Conservation (phyloP, 257 asterid genomes). For the Verbascum thapsus region DNA sequence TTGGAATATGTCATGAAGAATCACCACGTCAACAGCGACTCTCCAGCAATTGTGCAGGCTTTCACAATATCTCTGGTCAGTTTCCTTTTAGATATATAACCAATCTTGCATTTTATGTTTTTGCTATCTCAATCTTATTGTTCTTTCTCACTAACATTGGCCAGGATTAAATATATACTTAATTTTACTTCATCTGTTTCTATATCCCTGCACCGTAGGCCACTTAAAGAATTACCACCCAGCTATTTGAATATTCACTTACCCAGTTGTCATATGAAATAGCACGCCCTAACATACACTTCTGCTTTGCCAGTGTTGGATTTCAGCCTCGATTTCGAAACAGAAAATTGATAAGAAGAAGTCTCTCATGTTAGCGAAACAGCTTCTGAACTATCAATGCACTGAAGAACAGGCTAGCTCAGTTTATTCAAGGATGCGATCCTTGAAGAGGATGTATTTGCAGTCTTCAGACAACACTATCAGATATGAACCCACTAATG, state of each 20-base stretch:
- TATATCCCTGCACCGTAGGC: too few relatives aligned
- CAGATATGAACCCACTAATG: slow-evolving; percentile 30
- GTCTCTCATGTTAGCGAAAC: slow-evolving; percentile 46
- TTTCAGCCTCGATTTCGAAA: slow-evolving; percentile 54
- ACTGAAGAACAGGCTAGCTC: slow-evolving; percentile 53
- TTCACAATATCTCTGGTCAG: slow-evolving; percentile 83
- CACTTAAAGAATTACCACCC: too few relatives aligned
- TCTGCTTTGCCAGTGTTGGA: slow-evolving; percentile 61
- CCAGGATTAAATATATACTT: too few relatives aligned
- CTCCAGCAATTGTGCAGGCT: slow-evolving; percentile 63
- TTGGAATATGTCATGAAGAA: slow-evolving; percentile 72
- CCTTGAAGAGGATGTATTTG: slow-evolving; percentile 50
- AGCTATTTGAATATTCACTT: too few relatives aligned
- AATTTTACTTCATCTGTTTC: too few relatives aligned
- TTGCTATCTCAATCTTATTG: background rate
- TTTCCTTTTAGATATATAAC: slow-evolving; percentile 25
- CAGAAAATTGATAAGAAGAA: slow-evolving; percentile 53
- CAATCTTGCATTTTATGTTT: slow-evolving; percentile 7
- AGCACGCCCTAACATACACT: slow-evolving; percentile 25
- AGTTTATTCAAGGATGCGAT: slow-evolving; percentile 52
- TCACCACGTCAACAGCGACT: slow-evolving; percentile 57
- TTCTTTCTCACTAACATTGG: too few relatives aligned
- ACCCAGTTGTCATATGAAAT: too few relatives aligned
- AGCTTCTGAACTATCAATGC: slow-evolving; percentile 55
- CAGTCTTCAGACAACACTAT: slow-evolving; percentile 27